A percentile compares a stretch with the other conserved stretches of the same genome.
phyloP scores from a whole-genome alignment of 768 basidiomycete species.

The Mycena galopus region DNA sequence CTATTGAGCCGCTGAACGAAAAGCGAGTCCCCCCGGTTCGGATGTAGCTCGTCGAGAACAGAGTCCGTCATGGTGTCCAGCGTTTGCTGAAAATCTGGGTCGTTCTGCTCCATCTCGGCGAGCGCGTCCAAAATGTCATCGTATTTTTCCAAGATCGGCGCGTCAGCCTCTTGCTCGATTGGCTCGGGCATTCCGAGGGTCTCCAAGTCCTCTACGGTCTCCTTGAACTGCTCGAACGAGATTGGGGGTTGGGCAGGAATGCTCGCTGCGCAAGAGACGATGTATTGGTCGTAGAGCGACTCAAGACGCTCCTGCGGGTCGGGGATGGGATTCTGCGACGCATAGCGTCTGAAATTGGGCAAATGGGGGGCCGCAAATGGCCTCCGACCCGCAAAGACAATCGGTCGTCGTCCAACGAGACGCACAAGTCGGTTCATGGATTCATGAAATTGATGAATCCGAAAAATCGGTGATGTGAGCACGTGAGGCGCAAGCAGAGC shows the following conservation, averaged over 20 bases:
- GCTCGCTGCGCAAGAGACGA: neutral
- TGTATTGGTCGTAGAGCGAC: conserved; percentile 25
- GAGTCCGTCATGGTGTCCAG: conserved; percentile 1
- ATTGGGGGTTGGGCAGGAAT: neutral
- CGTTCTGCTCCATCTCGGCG: neutral
- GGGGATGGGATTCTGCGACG: conserved; percentile 6
- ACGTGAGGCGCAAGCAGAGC: no score
- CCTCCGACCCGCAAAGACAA: conserved; percentile 22
- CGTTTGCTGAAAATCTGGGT: conserved; percentile 10
- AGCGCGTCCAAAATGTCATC: conserved; percentile 22
- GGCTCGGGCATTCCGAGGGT: neutral
- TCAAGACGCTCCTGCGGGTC: neutral
- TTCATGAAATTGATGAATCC: conserved; percentile 2
- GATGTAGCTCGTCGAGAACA: neutral
- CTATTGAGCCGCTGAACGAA: conserved; percentile 11
- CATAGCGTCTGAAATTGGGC: conserved; percentile 14
- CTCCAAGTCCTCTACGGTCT: neutral
- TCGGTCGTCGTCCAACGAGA: conserved; percentile 23
- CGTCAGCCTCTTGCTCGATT: neutral
- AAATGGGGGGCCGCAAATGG: neutral
- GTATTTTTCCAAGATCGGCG: conserved; percentile 14
- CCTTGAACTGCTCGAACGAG: conserved; percentile 30
- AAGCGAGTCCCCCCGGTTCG: neutral
- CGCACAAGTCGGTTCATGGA: conserved; percentile 32
- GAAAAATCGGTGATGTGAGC: no score